Evolutionary conservation across 2,329 filamentous ascomycete species (phyloP).

Genomic region (Oidium heveae): DNA sequence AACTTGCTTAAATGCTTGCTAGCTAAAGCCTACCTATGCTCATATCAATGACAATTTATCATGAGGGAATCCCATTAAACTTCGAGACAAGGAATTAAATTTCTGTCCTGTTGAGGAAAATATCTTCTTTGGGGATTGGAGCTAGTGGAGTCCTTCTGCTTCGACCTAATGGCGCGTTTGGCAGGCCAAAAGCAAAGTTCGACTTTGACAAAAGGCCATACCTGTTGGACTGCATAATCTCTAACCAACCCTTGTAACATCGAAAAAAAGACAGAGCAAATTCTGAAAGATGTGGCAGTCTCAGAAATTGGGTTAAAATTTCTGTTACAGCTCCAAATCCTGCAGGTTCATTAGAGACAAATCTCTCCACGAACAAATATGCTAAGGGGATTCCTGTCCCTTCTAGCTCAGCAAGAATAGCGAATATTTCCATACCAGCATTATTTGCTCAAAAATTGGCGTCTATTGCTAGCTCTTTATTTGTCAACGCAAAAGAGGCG

Average conservation of each 20-base stretch:
- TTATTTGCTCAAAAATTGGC: not conserved
- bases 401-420: not conserved
- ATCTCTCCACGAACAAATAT: no score
- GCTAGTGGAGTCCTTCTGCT: not conserved
- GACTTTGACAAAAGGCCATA: not conserved
- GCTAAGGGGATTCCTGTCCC: no score
- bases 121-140: no score
- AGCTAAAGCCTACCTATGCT: not conserved
- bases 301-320: no score
- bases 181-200: not conserved
- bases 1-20: not conserved
- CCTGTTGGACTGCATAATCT: not conserved
- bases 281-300: no score
- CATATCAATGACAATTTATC: not conserved
- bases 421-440: not conserved
- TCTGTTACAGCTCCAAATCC: no score
- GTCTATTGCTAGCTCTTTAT: not conserved
- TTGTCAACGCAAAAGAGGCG: not conserved
- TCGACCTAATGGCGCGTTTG: not conserved
- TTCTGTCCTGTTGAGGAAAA: no score
- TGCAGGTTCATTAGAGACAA: no score
- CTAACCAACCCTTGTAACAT: no score
- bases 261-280: no score
- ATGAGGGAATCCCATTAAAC: not conserved
- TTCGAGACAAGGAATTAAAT: not conserved